Evolutionary conservation across 2,329 filamentous ascomycete genomes (phyloP), one percentile per base, ranked within the genome.

Genomic region (Chrysoporthe austroafricana): DNA sequence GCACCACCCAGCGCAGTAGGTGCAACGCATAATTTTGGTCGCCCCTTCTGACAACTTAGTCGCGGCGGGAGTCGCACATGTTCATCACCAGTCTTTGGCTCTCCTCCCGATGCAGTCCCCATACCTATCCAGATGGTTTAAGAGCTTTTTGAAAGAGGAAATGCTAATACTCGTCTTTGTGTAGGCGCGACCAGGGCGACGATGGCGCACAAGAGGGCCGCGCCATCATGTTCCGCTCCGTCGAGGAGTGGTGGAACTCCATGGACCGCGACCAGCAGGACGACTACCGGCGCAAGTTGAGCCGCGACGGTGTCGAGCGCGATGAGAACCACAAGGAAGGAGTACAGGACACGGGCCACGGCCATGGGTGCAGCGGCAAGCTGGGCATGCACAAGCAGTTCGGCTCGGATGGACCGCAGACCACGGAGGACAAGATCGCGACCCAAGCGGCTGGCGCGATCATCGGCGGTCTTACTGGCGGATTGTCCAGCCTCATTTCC

Each of bases 311-410:
- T 68, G 93, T 97, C 62, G 77, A 89, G 76, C 83, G 87, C 59
- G 92, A 92, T 18, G 84, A 90, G 69, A 97, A 97, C 79, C 94
- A 97, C 81, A 95, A 93, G 78, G 89, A 93, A 73, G 93, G 92
- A 39, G 90, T 95, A 13, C 81, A 93, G 18, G 94, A 97, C 78
- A 90, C 87, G 63, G 94, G 94, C 6, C 93, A 94, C 75, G 92
- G 92, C 14, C 93, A 97, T 76, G 93, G 93, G 63, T 97, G 93
- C 75, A 83, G 81, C 69, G 89, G 92, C 69, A 94, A 94, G 78
- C 83, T 97, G 13, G 86, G 89, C 71, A 91, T 96, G 86, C 88
- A 89, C 70, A 94, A 91, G 79, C 85, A 86, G 71, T 87, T 85
- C 43, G 79, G 79, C 36, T 44, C 50, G 7, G 79, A 78, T 2